Conservation (phyloP, 2,329 filamentous ascomycete species). For the Geosmithia putterillii region DNA sequence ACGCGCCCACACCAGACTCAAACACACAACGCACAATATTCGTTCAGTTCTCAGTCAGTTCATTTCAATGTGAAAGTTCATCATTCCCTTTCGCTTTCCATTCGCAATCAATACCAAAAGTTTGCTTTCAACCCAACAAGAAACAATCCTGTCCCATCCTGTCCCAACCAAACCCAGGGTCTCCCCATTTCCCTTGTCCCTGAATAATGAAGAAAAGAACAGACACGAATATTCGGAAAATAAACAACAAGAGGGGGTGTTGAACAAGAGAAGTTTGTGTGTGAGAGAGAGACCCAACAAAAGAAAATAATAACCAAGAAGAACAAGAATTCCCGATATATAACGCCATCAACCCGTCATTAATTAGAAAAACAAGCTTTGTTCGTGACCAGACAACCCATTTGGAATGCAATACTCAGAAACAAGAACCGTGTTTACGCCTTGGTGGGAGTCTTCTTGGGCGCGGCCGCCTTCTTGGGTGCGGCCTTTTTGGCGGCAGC, state of each 20-base stretch:
- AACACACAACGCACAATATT: not conserved
- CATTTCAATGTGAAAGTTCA: not conserved
- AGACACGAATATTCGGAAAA: too few relatives aligned
- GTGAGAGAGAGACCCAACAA: not conserved
- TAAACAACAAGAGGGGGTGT: not conserved
- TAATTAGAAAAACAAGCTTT: conserved; percentile 2
- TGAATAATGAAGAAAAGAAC: too few relatives aligned
- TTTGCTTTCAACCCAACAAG: not conserved
- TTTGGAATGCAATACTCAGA: not conserved
- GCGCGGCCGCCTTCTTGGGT: conserved; percentile 33
- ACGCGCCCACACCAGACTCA: too few relatives aligned
- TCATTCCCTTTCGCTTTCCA: conserved; percentile 1
- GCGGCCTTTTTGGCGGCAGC: conserved; percentile 31
- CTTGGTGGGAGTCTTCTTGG: conserved; percentile 29
- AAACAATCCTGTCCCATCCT: not conserved
- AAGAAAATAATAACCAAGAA: not conserved
- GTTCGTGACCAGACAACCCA: not conserved
- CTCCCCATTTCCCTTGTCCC: too few relatives aligned
- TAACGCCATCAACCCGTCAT: conserved; percentile 5
- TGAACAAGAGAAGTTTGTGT: not conserved
- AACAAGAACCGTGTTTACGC: conserved; percentile 1
- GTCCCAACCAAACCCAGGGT: not conserved
- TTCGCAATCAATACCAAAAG: not conserved
- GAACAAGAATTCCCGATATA: not conserved
- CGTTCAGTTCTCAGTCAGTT: not conserved